Percentiles rank a stretch among this genome's conserved stretches.
Conservation (phyloP, 2,329 filamentous ascomycete genomes). For the Aspergillus spinulosporus region DNA sequence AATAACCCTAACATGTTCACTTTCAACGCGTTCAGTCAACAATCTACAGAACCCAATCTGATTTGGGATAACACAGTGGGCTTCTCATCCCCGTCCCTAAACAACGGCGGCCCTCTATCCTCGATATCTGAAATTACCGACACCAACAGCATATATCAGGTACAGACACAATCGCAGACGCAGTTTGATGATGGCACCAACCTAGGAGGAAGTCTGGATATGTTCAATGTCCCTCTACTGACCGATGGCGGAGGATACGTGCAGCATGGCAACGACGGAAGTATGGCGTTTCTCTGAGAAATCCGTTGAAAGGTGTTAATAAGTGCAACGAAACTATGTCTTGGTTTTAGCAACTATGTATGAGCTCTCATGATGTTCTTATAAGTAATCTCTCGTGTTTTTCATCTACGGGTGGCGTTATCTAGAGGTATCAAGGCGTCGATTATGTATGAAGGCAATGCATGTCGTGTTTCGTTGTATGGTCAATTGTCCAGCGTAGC, state of each 20-base stretch:
- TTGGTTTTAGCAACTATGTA: background rate
- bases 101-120: background rate
- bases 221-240: background rate
- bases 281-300: slow-evolving; percentile 9
- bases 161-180: background rate
- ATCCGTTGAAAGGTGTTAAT: background rate
- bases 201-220: background rate
- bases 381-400: background rate
- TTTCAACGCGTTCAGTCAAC: background rate
- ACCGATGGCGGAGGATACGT: background rate
- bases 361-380: background rate
- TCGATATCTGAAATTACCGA: background rate
- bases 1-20: background rate
- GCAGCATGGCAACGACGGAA: background rate
- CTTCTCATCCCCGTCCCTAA: background rate
- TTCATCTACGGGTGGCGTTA: background rate
- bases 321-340: background rate
- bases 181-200: background rate
- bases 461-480: background rate
- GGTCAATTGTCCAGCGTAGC: background rate
- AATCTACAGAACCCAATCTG: background rate
- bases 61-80: background rate
- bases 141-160: background rate
- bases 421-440: background rate
- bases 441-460: background rate